Conservation (phyloP, 140 eudicot genomes). For the Oenanthe javanica region DNA sequence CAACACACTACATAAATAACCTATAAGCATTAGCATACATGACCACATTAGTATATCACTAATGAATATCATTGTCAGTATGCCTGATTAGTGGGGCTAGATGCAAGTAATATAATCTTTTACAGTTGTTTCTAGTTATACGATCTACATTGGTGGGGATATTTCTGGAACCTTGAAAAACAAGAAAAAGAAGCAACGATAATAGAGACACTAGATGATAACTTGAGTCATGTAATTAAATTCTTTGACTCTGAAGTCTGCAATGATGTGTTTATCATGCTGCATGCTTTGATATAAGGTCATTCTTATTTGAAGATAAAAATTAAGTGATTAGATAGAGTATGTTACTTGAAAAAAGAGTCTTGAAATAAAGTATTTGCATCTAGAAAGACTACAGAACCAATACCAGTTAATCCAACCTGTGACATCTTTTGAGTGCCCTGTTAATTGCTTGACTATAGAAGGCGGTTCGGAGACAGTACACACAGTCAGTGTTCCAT, state of each 20-base stretch:
- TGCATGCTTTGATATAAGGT: neutral
- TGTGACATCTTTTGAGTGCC: conserved; percentile 99
- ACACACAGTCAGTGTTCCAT: conserved; percentile 91
- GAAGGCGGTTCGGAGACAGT: conserved; percentile 74
- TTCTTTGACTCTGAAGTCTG: neutral
- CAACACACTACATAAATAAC: neutral
- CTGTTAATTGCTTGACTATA: conserved; percentile 61
- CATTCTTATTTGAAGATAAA: neutral
- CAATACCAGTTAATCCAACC: conserved; percentile 84
- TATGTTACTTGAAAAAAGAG: neutral
- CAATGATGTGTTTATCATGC: neutral
- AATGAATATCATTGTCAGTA: neutral
- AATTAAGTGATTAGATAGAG: neutral
- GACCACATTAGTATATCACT: neutral
- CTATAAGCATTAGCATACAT: neutral
- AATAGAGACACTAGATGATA: neutral
- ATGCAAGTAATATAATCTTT: neutral
- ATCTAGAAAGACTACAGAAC: conserved; percentile 39
- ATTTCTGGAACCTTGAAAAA: neutral
- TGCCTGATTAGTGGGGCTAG: neutral
- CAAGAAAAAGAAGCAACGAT: neutral
- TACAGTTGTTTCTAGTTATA: neutral
- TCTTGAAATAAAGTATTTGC: conserved; percentile 7
- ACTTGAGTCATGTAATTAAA: neutral
- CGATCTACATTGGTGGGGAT: neutral